Base-by-base conservation (phyloP, 2,329 filamentous ascomycete species). In the Calonectria ilicicola region DNA sequence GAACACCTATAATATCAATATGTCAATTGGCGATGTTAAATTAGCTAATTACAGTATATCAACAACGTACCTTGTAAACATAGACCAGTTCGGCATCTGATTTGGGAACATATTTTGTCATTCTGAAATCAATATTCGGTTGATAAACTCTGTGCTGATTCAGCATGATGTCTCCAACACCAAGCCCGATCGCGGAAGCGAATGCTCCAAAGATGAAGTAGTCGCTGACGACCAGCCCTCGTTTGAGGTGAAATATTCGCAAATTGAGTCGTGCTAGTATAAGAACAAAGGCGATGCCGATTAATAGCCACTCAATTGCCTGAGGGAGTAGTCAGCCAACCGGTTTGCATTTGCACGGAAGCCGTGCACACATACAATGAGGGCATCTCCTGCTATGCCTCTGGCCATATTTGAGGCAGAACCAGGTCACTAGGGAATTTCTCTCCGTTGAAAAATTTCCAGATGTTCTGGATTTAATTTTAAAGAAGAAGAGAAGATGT, bases 221-320 rank as follows among this genome's bases (percentile, higher is more conserved):
- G 29, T 67, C 65, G 19, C 65, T 58, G 23, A 46, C 1, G n/a
- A 67, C 35, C 9, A 67, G 14, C 8, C 38, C 27, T 29, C 26
- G 35, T 19, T 51, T 40, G 7, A 58, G 65, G 21, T 67, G 65
- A 7, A 21, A 58, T 7, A 67, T 14, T 58, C 65, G 49, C 17
- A 67, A 32, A 44, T 67, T 67, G 1, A 67, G 38, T 58, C 65
- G 49, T 19, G 65, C 65, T 9, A 67, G 7, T 15, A 67, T 60
- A 10, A 67, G 23, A 17, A 40, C n/a, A 19, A 67, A 46, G 12
- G 49, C 65, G 3, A 38, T 67, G 35, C 49, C 9, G 12, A 67
- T 44, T 7, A 67, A 60, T 26, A 35, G 7, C 65, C 49, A 67
- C 35, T 67, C 65, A 35, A 67, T 60, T 10, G 32, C 23, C 53